Conservation (phyloP, 2,329 filamentous ascomycete genomes). For the Paracoccidioides brasiliensis region DNA sequence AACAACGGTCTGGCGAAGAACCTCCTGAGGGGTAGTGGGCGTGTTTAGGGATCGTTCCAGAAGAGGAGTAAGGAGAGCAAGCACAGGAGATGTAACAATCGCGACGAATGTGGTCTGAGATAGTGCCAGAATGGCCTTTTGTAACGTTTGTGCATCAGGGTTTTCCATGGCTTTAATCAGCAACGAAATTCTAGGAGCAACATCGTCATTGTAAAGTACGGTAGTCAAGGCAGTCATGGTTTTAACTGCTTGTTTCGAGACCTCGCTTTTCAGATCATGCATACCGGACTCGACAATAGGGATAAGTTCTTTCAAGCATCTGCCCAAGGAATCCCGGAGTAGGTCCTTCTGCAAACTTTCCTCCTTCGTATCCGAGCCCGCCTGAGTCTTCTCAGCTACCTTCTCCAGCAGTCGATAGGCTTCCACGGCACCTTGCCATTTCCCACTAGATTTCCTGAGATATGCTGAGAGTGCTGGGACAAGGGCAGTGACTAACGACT, state of each 20-base stretch:
- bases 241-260: slow-evolving; percentile 71
- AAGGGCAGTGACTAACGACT: slow-evolving; percentile 71
- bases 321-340: slow-evolving; percentile 80
- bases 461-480: slow-evolving; percentile 65
- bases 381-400: slow-evolving; percentile 90
- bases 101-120: slow-evolving; percentile 98
- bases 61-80: slow-evolving; percentile 86
- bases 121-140: slow-evolving; percentile 92
- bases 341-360: slow-evolving; percentile 80
- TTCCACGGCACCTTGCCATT: slow-evolving; percentile 93
- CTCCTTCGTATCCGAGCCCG: slow-evolving; percentile 70
- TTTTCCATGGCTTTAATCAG: slow-evolving; percentile 92
- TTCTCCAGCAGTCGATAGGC: slow-evolving; percentile 73
- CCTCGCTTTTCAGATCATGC: slow-evolving; percentile 88
- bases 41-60: slow-evolving; percentile 89
- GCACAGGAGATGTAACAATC: slow-evolving; percentile 84
- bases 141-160: slow-evolving; percentile 71
- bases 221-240: slow-evolving; percentile 86
- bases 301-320: slow-evolving; percentile 35
- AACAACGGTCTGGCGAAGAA: slow-evolving; percentile 86
- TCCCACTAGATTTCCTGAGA: slow-evolving; percentile 69
- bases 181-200: slow-evolving; percentile 79
- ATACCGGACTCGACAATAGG: slow-evolving; percentile 48
- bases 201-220: slow-evolving; percentile 91
- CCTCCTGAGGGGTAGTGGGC: slow-evolving; percentile 81